A percentile compares a stretch with the other conserved stretches of the same genome.
These are phyloP conservation scores for Alternaria arborescens DNA, from an alignment of 2,329 filamentous ascomycete genomes.

Conservation along the genomic window DNA sequence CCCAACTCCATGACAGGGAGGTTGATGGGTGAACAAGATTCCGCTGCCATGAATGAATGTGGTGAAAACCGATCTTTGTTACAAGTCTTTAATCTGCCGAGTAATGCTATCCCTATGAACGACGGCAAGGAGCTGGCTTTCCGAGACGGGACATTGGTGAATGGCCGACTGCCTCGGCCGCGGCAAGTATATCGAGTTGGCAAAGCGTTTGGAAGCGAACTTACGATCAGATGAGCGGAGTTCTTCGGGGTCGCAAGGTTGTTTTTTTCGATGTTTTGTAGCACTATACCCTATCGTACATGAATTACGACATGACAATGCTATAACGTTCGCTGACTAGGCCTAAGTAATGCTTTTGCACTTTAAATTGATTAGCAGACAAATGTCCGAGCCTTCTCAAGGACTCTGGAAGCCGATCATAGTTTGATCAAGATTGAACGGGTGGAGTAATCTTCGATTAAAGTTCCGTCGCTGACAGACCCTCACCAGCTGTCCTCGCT, in stretches of 20 bases:
- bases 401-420: neutral
- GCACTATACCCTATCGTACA: slow-evolving; percentile 5
- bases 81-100: slow-evolving; percentile 33
- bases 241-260: neutral
- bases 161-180: slow-evolving; percentile 32
- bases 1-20: neutral
- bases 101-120: slow-evolving; percentile 36
- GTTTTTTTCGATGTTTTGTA: neutral
- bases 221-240: slow-evolving; percentile 18
- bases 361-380: neutral
- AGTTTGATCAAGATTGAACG: slow-evolving; percentile 8
- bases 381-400: neutral
- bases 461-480: slow-evolving; percentile 8
- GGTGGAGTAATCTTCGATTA: slow-evolving; percentile 9
- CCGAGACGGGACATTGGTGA: slow-evolving; percentile 36
- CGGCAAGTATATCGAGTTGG: slow-evolving; percentile 35
- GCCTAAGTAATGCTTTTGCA: neutral
- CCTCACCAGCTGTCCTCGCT: neutral
- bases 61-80: slow-evolving; percentile 11
- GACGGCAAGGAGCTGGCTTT: slow-evolving; percentile 41
- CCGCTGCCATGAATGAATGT: neutral
- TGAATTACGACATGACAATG: neutral
- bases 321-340: neutral
- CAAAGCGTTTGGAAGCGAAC: slow-evolving; percentile 26
- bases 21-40: neutral